Conservation (phyloP, 2,329 filamentous ascomycete species). For the Pseudocercospora fuligena region DNA sequence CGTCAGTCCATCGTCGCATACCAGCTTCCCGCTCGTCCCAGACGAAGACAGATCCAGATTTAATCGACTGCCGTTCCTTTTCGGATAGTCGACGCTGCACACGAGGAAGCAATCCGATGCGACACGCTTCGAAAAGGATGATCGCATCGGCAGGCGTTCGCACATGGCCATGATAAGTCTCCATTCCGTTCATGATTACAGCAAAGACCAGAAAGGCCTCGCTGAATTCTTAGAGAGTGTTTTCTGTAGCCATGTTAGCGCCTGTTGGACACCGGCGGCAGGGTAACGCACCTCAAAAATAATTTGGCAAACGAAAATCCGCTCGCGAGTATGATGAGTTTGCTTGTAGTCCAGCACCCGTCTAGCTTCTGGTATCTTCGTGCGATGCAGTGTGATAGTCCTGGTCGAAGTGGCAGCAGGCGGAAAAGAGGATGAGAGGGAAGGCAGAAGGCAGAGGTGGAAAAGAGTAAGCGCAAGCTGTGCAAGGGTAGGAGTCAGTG, state of each 20-base stretch:
- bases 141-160: conserved; percentile 96
- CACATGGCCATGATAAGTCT: conserved; percentile 94
- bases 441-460: not conserved
- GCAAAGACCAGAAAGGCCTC: not conserved
- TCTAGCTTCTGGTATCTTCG: not conserved
- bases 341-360: not conserved
- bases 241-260: not conserved
- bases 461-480: conserved; percentile 3
- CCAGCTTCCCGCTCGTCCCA: conserved; percentile 99
- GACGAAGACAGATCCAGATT: conserved; percentile 97
- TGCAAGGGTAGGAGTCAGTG: not conserved
- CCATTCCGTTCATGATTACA: conserved; percentile 63
- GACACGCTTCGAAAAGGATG: conserved; percentile 96
- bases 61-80: conserved; percentile 94
- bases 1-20: conserved; percentile 98
- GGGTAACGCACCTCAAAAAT: not conserved
- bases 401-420: not conserved
- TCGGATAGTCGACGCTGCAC: conserved; percentile 93
- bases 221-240: not conserved
- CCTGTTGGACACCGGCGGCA: not conserved
- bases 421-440: not conserved
- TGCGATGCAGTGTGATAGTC: not conserved
- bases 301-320: not conserved
- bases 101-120: conserved; percentile 83
- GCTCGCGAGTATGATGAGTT: not conserved